Conservation (phyloP, 1,284 basidiomycete genomes). For the Microbotryum intermedium region DNA sequence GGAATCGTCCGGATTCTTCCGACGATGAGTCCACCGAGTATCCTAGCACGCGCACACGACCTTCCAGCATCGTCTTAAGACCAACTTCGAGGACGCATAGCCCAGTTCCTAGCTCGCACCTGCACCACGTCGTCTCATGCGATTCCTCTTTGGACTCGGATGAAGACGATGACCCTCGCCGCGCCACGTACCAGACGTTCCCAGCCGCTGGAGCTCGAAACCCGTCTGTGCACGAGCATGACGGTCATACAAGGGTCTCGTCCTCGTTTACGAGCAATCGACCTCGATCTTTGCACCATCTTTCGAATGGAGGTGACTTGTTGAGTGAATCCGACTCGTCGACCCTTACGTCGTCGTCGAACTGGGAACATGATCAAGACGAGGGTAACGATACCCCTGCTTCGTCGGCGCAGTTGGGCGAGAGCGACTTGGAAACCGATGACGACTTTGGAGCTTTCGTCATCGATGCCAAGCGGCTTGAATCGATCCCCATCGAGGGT, state of each 20-base stretch:
- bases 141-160: too few relatives aligned
- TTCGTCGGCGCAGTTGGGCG: not conserved
- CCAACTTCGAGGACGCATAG: too few relatives aligned
- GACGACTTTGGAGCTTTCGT: too few relatives aligned
- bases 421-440: not conserved
- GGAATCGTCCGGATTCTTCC: not conserved
- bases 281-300: not conserved
- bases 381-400: conserved; percentile 4
- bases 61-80: not conserved
- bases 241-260: not conserved
- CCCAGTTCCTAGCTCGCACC: too few relatives aligned
- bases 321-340: conserved; percentile 1
- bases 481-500: too few relatives aligned
- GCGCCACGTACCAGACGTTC: too few relatives aligned
- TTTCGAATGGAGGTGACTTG: not conserved
- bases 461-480: too few relatives aligned
- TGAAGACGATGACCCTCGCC: too few relatives aligned
- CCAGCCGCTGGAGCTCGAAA: not conserved
- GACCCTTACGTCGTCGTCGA: not conserved
- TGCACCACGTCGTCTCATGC: too few relatives aligned
- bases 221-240: not conserved
- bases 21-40: not conserved
- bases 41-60: not conserved
- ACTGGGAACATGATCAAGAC: conserved; percentile 1
- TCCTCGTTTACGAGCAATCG: not conserved